Base-by-base conservation (phyloP, 1,284 basidiomycete genomes). In the Leccinum subrobustum region DNA sequence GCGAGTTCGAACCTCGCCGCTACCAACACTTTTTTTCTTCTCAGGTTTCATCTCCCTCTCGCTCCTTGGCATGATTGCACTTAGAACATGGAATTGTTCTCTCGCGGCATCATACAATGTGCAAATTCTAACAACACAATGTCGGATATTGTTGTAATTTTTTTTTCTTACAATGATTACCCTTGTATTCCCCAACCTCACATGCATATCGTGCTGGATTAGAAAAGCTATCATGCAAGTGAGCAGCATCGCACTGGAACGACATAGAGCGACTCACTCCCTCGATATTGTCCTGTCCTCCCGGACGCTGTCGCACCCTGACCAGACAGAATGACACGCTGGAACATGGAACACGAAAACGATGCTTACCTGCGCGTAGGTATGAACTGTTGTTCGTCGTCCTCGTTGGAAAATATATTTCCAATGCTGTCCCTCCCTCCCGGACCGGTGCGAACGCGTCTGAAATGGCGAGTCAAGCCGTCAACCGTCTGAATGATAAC, bases 1-100 rank as follows among this genome's bases (percentile, higher is more conserved):
- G 87, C 85, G 87, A 87, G 86, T 88, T 89, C 87, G 87, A 88
- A 87, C 85, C 86, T 87, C 87, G 86, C 86, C 83, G 84, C 82
- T 85, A 85, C 86, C 87, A 88, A 35, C 0, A 12, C 2, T 54
- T 54, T n/a, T 54, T n/a, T 25, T 0, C 2, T 16, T 16, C 50
- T 52, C 57, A 35, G 35, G 12, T 33, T 7, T 37, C 16, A 7
- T 27, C 14, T 23, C n/a, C 4, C 23, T 23, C 23, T 23, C 23
- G 23, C 23, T 23, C 3, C 23, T 23, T 3, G 23, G 23, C 23
- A 23, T 23, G 23, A 23, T 23, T 23, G 23, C 23, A 23, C 23
- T 23, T 23, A 23, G 23, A 23, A 23, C 23, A 23, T 23, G 23
- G 23, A 23, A 23, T 23, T 23, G 3, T 23, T 23, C 20, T 55